Base-by-base conservation (phyloP, 306 rosid species). In the Castanospermum australe region DNA sequence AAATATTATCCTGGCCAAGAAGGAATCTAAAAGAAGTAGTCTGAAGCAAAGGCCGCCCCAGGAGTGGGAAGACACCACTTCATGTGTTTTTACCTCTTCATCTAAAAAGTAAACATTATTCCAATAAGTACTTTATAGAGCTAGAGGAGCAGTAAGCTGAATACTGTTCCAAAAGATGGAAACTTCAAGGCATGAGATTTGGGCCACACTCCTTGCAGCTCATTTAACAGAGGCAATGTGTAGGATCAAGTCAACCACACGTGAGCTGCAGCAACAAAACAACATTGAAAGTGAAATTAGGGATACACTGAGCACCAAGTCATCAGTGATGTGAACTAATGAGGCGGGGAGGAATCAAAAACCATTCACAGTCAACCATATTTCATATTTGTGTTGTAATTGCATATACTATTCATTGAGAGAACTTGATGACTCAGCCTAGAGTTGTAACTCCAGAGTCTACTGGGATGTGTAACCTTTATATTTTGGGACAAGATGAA, bases 211-310 rank as follows among this genome's bases (percentile, higher is more conserved):
- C 48, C 24, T 14, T 36, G 25, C 18, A 8, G 0, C 62, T 73
- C 55, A 55, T 17, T 55, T 8, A 55, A 55, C 67, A 18, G 81
- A 75, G 56, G 84, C 80, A 47, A 85, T 63, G 66, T 75, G 86
- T 30, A 79, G 32, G 73, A 79, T 79, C 77, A 82, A 78, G 77
- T 82, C 84, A 41, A 75, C 9, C 14, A 86, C 84, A 63, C 84
- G 73, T 18, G 80, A 36, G 71, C 87, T 79, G 77, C 77, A 71
- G 44, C 54, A 57, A 55, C 47, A 28, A 54, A 18, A 13, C 12
- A 5, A 67, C 4, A 62, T 13, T 62, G 33, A 39, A 28, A 59
- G 54, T 32, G 18, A 17, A 61, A 15, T 74, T 54, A 5, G 45
- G 74, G 13, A 13, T 9, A 35, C n/a, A 18, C 2, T 20, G 20